Evolutionary conservation across 257 asterid species (phyloP), one percentile per base, ranked within the genome.

Genomic region (Primulina tabacum): DNA sequence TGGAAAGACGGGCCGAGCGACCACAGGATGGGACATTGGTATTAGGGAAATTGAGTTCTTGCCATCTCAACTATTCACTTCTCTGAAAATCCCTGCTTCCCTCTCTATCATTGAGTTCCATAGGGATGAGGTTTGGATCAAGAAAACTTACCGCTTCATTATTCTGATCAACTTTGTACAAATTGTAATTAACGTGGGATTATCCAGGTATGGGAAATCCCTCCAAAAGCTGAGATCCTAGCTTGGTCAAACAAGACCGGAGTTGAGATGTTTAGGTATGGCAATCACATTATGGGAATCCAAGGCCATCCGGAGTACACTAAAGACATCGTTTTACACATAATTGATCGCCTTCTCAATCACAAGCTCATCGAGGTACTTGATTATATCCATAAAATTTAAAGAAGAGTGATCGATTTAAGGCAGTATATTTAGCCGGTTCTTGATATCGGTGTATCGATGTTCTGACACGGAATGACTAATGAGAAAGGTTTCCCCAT

Each of bases 221-320:
- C 98, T 7, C 82, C 85, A 0, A 72, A 85, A 73, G 98, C 88
- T 1, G 97, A 92, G 82, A 77, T 90, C 18, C 68, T 92, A 34
- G 98, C 96, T 16, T 84, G 91, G 90, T 92, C 97, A 4, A 65
- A 77, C 65, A 85, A 77, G 63, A 90, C 94, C 0, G 91, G 92
- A n/a, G 72, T 92, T 6, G 98, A 92, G 73, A 90, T 92, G 98
- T 92, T 88, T 57, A 82, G 76, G 74, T 82, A 78, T 62, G 92
- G 88, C 8, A 88, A 88, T 68, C 95, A 92, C 80, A 82, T 92
- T 0, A 80, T 92, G 97, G 98, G 98, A 18, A 89, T 92, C 64
- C 98, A 92, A 67, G 98, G 98, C 26, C 98, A 92, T 50, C 98
- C 98, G 0, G 98, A 92, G 83, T 92, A 92, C 87, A 85, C 90